A percentile compares a stretch with the other conserved stretches of the same genome.
These are phyloP conservation scores for Neurospora sp. DNA, from an alignment of 2,329 filamentous ascomycete genomes.

Conservation along the genomic window DNA sequence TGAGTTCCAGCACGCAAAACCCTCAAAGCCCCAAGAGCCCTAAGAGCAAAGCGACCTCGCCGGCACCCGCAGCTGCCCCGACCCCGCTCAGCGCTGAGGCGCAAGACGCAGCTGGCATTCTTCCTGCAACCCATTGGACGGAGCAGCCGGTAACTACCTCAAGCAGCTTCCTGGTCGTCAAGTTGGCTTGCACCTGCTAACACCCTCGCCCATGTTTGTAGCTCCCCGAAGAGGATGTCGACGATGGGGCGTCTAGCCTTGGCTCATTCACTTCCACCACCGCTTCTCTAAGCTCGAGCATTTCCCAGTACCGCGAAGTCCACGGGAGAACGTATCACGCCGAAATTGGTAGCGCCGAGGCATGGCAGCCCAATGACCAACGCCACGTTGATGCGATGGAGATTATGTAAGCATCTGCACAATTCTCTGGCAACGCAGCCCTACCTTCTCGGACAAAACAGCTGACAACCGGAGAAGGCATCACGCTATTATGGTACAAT, in stretches of 20 bases:
- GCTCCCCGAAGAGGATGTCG: not conserved
- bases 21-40: not conserved
- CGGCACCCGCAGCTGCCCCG: not conserved
- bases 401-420: not conserved
- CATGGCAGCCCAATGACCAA: slow-evolving; percentile 9
- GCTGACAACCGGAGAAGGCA: not conserved
- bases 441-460: not conserved
- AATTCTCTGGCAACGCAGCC: not conserved
- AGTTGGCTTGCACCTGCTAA: not conserved
- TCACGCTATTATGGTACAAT: not conserved
- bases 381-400: not conserved
- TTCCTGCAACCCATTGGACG: not conserved
- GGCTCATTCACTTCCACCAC: slow-evolving; percentile 4
- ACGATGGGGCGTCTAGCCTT: not conserved
- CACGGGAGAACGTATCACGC: slow-evolving; percentile 8
- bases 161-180: not conserved
- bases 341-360: slow-evolving; percentile 2
- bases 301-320: slow-evolving; percentile 2
- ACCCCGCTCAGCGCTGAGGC: not conserved
- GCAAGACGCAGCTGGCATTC: not conserved
- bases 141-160: not conserved
- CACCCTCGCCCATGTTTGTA: not conserved
- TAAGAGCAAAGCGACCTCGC: not conserved
- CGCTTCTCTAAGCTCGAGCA: not conserved
- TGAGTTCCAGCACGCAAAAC: not conserved